Percentiles rank a stretch among this genome's conserved stretches.
Evolutionary conservation across 495 filamentous ascomycete genomes (phyloP).

Genomic region (Platismatia glauca): DNA sequence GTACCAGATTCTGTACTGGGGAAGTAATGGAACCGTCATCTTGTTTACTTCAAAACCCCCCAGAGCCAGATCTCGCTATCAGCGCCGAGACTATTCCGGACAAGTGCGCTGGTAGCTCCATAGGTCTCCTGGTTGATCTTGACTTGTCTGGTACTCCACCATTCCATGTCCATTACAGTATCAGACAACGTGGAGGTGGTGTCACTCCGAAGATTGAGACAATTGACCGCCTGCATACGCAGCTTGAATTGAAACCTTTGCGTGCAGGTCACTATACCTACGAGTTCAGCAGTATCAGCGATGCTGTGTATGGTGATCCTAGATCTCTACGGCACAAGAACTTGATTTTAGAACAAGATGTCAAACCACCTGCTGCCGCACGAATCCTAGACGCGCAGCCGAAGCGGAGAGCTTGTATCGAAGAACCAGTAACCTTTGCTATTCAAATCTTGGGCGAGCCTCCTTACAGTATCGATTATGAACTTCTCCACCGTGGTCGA

Average conservation of each 20-base stretch:
- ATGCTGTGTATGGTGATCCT: constrained; percentile 58
- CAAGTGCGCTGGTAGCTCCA: constrained; percentile 86
- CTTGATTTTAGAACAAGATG: constrained; percentile 68
- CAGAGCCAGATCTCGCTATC: constrained; percentile 70
- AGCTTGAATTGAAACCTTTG: constrained; percentile 73
- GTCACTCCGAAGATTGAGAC: constrained; percentile 40
- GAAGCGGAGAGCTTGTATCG: constrained; percentile 63
- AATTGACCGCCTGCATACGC: constrained; percentile 60
- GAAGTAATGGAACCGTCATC: constrained; percentile 88
- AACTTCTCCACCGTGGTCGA: constrained; percentile 84
- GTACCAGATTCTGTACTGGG: constrained; percentile 71
- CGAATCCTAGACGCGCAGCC: constrained; percentile 49
- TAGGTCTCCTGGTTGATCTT: constrained; percentile 78
- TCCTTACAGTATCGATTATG: constrained; percentile 87
- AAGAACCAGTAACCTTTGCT: constrained; percentile 63
- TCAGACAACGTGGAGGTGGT: constrained; percentile 50
- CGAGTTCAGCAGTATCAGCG: constrained; percentile 68
- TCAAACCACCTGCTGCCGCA: constrained; percentile 84
- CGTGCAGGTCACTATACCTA: constrained; percentile 81
- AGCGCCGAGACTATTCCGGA: constrained; percentile 73
- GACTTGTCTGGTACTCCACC: constrained; percentile 86
- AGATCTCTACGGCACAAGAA: constrained; percentile 42
- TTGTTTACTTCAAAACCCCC: constrained; percentile 81
- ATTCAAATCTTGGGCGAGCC: constrained; percentile 69
- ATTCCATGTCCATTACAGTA: constrained; percentile 66